A percentile compares a stretch with the other conserved stretches of the same genome.
Conservation (phyloP, 495 filamentous ascomycete genomes). For the Podospora australis region DNA sequence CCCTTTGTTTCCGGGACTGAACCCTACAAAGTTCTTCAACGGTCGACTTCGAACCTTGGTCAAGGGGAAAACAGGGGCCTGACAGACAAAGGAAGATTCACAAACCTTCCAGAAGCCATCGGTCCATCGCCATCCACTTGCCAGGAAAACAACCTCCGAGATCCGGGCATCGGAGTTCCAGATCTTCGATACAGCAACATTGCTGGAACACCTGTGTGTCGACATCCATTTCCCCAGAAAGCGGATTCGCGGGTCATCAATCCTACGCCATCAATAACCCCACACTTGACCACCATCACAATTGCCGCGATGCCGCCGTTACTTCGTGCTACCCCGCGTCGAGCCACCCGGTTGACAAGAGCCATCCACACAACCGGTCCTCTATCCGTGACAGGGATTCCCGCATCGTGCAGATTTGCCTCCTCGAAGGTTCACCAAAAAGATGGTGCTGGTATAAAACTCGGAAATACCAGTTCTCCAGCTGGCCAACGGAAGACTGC, state of each 20-base stretch:
- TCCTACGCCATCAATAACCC: neutral
- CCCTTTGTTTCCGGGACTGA: neutral
- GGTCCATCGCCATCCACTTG: neutral
- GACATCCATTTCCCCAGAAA: too few relatives aligned
- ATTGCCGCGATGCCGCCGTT: constrained; percentile 14
- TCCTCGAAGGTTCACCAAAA: neutral
- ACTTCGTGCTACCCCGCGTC: constrained; percentile 13
- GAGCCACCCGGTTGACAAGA: neutral
- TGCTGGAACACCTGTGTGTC: too few relatives aligned
- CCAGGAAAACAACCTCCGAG: constrained; percentile 8
- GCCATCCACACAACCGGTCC: neutral
- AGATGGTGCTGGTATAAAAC: neutral
- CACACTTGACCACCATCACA: constrained; percentile 3
- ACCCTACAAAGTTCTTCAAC: neutral
- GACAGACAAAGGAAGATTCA: neutral
- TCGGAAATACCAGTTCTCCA: neutral
- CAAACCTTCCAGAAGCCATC: neutral
- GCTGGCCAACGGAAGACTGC: neutral
- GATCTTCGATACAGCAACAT: too few relatives aligned
- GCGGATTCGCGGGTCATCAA: too few relatives aligned
- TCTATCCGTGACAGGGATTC: constrained; percentile 3
- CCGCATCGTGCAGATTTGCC: neutral
- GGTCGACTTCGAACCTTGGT: neutral
- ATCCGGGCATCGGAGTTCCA: neutral
- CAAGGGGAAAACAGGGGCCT: neutral